phyloP scores from a whole-genome alignment of 148 eudicot genomes.

The Camellia japonica region DNA sequence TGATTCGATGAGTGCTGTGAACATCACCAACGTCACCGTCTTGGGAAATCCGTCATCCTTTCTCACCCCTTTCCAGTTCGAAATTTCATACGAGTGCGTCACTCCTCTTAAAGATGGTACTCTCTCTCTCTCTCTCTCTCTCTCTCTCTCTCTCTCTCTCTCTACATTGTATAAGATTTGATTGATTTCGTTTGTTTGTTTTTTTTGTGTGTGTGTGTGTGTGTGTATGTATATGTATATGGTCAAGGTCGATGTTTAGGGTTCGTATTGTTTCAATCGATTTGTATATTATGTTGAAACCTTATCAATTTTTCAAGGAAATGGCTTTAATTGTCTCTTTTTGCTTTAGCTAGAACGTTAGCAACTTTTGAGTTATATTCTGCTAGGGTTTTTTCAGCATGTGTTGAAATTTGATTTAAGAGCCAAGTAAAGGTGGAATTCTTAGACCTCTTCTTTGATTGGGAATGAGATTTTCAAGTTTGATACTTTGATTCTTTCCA shows the following conservation, averaged over 20 bases:
- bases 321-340: neutral
- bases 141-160: neutral
- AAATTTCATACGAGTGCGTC: constrained; percentile 51
- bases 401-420: neutral
- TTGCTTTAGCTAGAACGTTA: neutral
- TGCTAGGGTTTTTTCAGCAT: neutral
- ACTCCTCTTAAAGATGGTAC: constrained; percentile 45
- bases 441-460: neutral
- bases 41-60: constrained; percentile 50
- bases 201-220: too few relatives aligned
- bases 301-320: neutral
- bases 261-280: neutral
- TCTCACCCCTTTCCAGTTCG: constrained; percentile 45
- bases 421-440: neutral
- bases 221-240: neutral
- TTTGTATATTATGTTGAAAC: neutral
- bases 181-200: neutral
- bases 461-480: neutral
- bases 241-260: neutral
- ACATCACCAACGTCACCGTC: constrained; percentile 51
- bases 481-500: too few relatives aligned
- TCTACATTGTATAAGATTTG: neutral
- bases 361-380: neutral
- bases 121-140: neutral
- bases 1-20: constrained; percentile 48